phyloP scores from a whole-genome alignment of 2,329 filamentous ascomycete species.

The Alternaria atra region DNA sequence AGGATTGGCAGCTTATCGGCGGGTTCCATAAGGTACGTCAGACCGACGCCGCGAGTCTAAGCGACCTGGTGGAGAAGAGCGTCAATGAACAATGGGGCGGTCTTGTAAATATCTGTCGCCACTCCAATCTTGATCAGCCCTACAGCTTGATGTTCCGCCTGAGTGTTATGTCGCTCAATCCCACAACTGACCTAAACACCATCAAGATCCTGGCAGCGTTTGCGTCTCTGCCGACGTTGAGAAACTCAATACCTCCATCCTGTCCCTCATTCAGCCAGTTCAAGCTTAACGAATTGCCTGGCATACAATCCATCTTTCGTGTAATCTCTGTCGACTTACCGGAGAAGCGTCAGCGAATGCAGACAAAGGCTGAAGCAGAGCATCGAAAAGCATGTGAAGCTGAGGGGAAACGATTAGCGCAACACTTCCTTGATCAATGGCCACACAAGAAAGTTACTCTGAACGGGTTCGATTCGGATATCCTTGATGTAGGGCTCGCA shows the following conservation, averaged over 20 bases:
- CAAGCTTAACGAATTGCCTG: constrained; percentile 42
- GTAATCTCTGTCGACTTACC: constrained; percentile 36
- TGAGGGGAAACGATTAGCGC: no score
- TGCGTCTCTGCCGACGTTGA: no score
- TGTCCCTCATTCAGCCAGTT: constrained; percentile 44
- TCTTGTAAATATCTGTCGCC: constrained; percentile 52
- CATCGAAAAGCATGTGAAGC: no score
- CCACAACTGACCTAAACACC: constrained; percentile 48
- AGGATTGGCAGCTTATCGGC: constrained; percentile 26
- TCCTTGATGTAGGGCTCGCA: no score
- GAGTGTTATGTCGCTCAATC: constrained; percentile 53
- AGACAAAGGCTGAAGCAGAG: no score
- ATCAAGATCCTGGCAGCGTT: constrained; percentile 52
- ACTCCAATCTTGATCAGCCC: constrained; percentile 24
- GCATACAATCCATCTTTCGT: constrained; percentile 43
- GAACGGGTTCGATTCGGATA: no score
- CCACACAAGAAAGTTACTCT: no score
- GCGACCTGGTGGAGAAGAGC: constrained; percentile 39
- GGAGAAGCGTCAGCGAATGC: constrained; percentile 5
- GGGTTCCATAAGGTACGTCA: constrained; percentile 17
- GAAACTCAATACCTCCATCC: no score
- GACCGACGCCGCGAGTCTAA: constrained; percentile 16
- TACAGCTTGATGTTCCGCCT: constrained; percentile 56
- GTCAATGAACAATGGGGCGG: constrained; percentile 53
- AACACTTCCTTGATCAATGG: no score